Base-by-base conservation (phyloP, 1,139 yeast genomes). In the Blastobotrys illinoisensis region DNA sequence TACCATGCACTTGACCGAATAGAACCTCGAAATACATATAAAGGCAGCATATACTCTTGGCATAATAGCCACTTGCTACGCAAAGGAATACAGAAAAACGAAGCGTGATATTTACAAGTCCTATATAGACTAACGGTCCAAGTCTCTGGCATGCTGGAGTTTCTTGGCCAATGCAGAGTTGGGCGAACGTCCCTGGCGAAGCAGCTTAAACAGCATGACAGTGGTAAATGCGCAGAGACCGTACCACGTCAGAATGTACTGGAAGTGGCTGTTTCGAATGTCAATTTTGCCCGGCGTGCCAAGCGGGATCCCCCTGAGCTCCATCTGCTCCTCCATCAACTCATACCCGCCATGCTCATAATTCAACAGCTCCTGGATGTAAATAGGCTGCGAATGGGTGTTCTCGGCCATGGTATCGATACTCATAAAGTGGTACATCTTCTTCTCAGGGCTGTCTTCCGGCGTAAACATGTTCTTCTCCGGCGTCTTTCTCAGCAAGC, bases 211-310 rank as follows among this genome's bases (percentile, higher is more conserved):
- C 21, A 91, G 75, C 67, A 88, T 78, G 36, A 84, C 81, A 0
- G 90, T 66, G 49, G 96, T 86, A 44, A 87, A 79, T 45, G 86
- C 64, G 0, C 90, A 83, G 46, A 90, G 79, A 0, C 96, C 96
- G 68, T 88, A 93, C 99, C 99, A 93, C 0, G 99, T 93, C 20
- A 89, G 81, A 64, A 93, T 74, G 69, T 93, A 93, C 70, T 93
- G 97, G 70, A 91, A 74, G 68, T 93, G 99, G 66, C 91, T 90
- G 70, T 93, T 95, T 60, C 86, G 81, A 66, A 89, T 79, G 59
- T 85, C 90, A 28, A 93, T 82, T 64, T 82, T 82, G 13, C 97
- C 95, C 5, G 78, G 73, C 53, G 86, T 82, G 1, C 97, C 99
- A 23, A 95, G 71, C 2, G 99, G 99, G 3, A 91, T 95, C 50